These are phyloP conservation scores for Sporobolomyces phaffii DNA, from an alignment of 768 basidiomycete species.

Conservation along the genomic window DNA sequence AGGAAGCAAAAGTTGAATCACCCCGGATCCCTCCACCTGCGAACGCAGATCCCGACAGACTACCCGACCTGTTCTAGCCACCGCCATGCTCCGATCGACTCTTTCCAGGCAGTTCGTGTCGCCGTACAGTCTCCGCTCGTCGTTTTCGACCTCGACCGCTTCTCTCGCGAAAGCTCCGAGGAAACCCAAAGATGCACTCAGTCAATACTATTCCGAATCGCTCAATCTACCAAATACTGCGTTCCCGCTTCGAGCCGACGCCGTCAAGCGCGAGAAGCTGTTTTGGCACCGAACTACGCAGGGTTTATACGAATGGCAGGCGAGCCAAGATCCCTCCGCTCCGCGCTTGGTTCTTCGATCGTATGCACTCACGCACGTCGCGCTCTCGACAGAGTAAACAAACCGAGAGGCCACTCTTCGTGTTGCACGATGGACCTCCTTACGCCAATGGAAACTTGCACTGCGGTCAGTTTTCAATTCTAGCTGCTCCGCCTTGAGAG, in stretches of 20 bases:
- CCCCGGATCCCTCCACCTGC: no score
- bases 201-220: constrained; percentile 55
- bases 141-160: no score
- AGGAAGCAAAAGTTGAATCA: no score
- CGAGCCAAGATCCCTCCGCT: constrained; percentile 24
- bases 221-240: constrained; percentile 73
- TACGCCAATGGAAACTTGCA: constrained; percentile 96
- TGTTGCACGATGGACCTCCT: constrained; percentile 91
- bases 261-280: constrained; percentile 57
- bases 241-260: constrained; percentile 68
- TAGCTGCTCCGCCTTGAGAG: no score
- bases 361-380: no score
- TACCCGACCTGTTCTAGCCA: no score
- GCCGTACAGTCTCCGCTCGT: no score
- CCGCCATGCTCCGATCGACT: no score
- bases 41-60: no score
- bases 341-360: no score
- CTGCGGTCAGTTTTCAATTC: constrained; percentile 59
- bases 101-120: no score
- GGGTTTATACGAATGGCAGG: constrained; percentile 61
- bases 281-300: constrained; percentile 63
- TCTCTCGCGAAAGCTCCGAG: no score
- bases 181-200: constrained; percentile 23
- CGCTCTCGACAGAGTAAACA: constrained; percentile 56
- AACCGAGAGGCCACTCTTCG: constrained; percentile 63